Percentiles rank a stretch among this genome's conserved stretches.
Evolutionary conservation across 2,329 filamentous ascomycete genomes (phyloP).

Genomic region (Simplicillium aogashimaense): DNA sequence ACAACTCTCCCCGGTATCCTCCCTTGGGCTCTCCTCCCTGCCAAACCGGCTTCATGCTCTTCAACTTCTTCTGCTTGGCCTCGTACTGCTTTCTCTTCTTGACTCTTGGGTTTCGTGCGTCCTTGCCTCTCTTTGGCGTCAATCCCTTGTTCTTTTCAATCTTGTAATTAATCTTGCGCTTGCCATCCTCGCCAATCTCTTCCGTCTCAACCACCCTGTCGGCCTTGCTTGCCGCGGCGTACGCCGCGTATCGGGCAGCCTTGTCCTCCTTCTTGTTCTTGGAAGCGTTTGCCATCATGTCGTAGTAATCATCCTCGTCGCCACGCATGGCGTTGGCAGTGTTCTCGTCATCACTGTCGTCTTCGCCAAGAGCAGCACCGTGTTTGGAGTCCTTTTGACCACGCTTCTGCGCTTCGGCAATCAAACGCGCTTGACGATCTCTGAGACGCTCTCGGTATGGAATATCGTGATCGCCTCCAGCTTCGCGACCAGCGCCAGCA

Average conservation of each 20-base stretch:
- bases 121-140: constrained; percentile 83
- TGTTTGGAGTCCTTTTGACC: constrained; percentile 56
- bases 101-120: constrained; percentile 85
- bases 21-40: constrained; percentile 76
- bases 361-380: constrained; percentile 54
- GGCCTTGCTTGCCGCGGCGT: constrained; percentile 51
- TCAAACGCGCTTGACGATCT: constrained; percentile 78
- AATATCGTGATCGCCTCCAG: constrained; percentile 72
- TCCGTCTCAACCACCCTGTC: constrained; percentile 56
- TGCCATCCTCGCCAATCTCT: constrained; percentile 69
- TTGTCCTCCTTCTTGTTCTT: constrained; percentile 68
- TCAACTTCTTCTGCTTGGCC: constrained; percentile 94
- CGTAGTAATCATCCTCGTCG: constrained; percentile 74
- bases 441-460: constrained; percentile 81
- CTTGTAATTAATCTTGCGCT: constrained; percentile 83
- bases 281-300: constrained; percentile 66
- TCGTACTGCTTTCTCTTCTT: constrained; percentile 98
- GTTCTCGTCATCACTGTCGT: constrained; percentile 55
- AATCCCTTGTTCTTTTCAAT: constrained; percentile 98
- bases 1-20: constrained; percentile 83
- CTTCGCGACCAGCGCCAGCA: constrained; percentile 59
- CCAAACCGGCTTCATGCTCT: constrained; percentile 75
- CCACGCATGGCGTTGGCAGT: constrained; percentile 40
- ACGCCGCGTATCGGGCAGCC: constrained; percentile 42
- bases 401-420: constrained; percentile 78